A percentile compares a stretch with the other conserved stretches of the same genome.
These are phyloP conservation scores for Poa annua DNA, from an alignment of 176 grass and related monocot species.

Conservation along the genomic window DNA sequence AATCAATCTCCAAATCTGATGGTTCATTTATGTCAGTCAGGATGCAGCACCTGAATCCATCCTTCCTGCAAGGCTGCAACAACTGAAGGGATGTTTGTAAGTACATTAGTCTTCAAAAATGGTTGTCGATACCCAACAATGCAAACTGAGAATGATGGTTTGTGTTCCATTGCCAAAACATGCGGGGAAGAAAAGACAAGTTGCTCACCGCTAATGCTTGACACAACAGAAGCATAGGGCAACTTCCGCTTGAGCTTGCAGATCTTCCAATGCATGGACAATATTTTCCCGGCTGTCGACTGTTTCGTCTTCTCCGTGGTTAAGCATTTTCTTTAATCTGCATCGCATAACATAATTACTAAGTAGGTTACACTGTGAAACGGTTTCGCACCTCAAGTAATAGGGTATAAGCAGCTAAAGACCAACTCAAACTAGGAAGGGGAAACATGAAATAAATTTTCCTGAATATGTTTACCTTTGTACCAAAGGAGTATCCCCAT, in stretches of 20 bases:
- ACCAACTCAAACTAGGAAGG: slow-evolving; percentile 16
- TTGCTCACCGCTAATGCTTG: slow-evolving; percentile 67
- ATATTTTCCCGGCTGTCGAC: slow-evolving; percentile 55
- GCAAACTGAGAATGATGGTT: slow-evolving; percentile 10
- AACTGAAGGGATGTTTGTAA: background rate
- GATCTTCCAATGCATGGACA: slow-evolving; percentile 73
- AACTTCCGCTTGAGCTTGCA: slow-evolving; percentile 94
- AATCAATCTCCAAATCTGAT: too few species aligned
- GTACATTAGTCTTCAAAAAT: background rate
- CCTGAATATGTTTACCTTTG: slow-evolving; percentile 63
- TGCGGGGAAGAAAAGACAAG: background rate
- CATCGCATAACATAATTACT: slow-evolving; percentile 23
- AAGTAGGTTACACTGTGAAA: background rate
- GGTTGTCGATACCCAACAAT: slow-evolving; percentile 9
- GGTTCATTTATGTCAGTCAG: background rate
- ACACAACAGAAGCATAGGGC: slow-evolving; percentile 81
- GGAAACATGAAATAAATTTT: background rate
- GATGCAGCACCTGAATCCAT: background rate
- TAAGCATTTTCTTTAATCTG: slow-evolving; percentile 84
- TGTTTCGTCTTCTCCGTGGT: slow-evolving; percentile 46
- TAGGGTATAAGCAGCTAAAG: slow-evolving; percentile 23
- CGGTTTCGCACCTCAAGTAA: background rate
- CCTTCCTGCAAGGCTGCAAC: slow-evolving; percentile 10
- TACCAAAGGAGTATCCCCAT: slow-evolving; percentile 88
- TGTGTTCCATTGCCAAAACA: slow-evolving; percentile 16